Conservation (phyloP, 2,329 filamentous ascomycete genomes). For the Fusarium succisae region DNA sequence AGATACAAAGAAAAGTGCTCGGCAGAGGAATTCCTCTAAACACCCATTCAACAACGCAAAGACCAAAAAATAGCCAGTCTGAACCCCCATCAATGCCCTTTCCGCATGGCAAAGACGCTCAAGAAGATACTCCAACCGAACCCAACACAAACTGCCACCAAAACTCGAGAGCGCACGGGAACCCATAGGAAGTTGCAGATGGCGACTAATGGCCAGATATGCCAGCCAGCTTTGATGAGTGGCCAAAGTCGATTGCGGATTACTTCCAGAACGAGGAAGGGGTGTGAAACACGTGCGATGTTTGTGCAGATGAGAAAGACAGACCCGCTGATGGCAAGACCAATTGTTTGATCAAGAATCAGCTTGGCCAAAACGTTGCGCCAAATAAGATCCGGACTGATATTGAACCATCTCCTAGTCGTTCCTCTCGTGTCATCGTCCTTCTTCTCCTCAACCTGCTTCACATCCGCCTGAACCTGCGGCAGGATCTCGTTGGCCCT, state of each 20-base stretch:
- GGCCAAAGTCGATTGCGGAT: slow-evolving; percentile 43
- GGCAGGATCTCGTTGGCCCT: slow-evolving; percentile 35
- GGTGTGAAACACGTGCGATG: slow-evolving; percentile 43
- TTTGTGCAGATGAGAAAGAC: slow-evolving; percentile 51
- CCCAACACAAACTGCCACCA: slow-evolving; percentile 49
- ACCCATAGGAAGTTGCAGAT: slow-evolving; percentile 50
- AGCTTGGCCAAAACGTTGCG: slow-evolving; percentile 48
- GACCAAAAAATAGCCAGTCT: slow-evolving; percentile 1
- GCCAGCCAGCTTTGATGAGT: slow-evolving; percentile 49
- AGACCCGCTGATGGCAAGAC: slow-evolving; percentile 47
- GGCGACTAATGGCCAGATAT: slow-evolving; percentile 50
- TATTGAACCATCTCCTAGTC: slow-evolving; percentile 23
- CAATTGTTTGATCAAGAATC: slow-evolving; percentile 50
- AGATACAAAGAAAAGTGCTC: slow-evolving; percentile 22
- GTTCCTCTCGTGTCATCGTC: slow-evolving; percentile 29
- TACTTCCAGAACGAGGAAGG: slow-evolving; percentile 39
- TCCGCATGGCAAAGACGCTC: slow-evolving; percentile 46
- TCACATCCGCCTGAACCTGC: slow-evolving; percentile 25
- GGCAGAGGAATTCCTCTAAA: slow-evolving; percentile 5
- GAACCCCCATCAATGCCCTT: background rate
- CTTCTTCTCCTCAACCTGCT: slow-evolving; percentile 37
- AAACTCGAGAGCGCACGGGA: slow-evolving; percentile 48
- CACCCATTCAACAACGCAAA: background rate
- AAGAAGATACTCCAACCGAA: slow-evolving; percentile 52
- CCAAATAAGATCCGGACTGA: slow-evolving; percentile 46